Conservation (phyloP, 208 protist species). For the Trypanosoma melophagium region DNA sequence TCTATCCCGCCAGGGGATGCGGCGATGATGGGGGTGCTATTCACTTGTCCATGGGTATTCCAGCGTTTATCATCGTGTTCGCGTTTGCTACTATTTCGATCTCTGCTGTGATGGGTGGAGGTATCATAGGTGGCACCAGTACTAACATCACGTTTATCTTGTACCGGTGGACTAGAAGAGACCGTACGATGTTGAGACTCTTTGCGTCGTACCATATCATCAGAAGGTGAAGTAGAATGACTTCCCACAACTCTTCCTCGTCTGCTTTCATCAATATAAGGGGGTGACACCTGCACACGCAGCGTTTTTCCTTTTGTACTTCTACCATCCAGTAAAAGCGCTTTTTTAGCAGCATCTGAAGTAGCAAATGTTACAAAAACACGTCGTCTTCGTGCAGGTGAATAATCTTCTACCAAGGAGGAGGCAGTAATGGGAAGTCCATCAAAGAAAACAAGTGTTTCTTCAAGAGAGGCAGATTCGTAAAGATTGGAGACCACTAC, state of each 20-base stretch:
- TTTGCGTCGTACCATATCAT: background rate
- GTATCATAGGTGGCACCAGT: background rate
- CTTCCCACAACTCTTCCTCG: constrained; percentile 46
- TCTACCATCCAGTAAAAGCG: constrained; percentile 77
- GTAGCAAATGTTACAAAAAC: constrained; percentile 74
- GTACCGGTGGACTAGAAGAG: background rate
- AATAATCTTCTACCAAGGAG: constrained; percentile 60
- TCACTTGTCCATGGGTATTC: background rate
- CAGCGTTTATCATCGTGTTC: background rate
- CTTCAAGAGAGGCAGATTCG: constrained; percentile 56
- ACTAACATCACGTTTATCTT: constrained; percentile 7
- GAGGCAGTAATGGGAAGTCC: constrained; percentile 41
- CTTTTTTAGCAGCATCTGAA: constrained; percentile 42
- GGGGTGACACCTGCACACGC: constrained; percentile 81
- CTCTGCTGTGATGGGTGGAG: background rate
- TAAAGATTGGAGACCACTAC: constrained; percentile 84
- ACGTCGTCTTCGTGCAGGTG: constrained; percentile 57
- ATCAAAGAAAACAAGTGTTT: constrained; percentile 61
- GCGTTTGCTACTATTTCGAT: background rate
- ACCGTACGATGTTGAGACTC: background rate
- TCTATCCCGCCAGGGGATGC: background rate
- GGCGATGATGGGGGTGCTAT: background rate
- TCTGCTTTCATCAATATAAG: constrained; percentile 62
- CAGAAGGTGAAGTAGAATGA: background rate
- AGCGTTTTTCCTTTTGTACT: constrained; percentile 79